Base-by-base conservation (phyloP, 2,329 filamentous ascomycete genomes). In the Rhinocladiella similis region DNA sequence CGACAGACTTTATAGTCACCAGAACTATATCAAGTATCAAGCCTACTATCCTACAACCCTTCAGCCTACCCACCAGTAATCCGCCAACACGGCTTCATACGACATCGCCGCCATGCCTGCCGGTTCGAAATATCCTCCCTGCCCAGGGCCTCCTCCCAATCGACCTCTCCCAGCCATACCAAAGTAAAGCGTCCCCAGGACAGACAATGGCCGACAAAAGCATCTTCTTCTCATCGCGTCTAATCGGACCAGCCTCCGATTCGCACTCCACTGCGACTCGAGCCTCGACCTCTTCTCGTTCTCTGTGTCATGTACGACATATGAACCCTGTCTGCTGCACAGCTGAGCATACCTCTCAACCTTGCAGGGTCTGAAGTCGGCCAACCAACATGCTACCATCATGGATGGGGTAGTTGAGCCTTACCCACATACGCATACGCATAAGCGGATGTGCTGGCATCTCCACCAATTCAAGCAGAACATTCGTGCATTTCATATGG, bases 91-190 rank as follows among this genome's bases (percentile, higher is more conserved):
- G 35, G 36, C 27, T 48, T 13, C 25, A 49, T 39, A 55, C 39
- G 27, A 33, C 45, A 51, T 46, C 33, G 36, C 50, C 61, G 64
- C 48, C 47, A 69, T 69, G 67, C 67, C 66, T 65, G 47, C 63
- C 39, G 61, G 59, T 35, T 68, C 65, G 12, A 65, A 67, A 53
- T 69, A 66, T 53, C 67, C 67, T 56, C 67, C 67, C 25, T 69
- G 67, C 60, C 67, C 67, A 41, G 67, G 67, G 12, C 67, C 67
- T 54, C 67, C 67, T 19, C 67, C 67, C 41, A 68, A 67, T 45
- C 58, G 67, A 47, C 67, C 67, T 48, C 66, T 69, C 19, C 67
- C 67, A 22, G 62, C 66, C 46, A 42, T 69, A 9, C 67, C 67
- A 3, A 69, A 69, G 57, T 54, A 42, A 49, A 35, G 39, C 41